A percentile compares a stretch with the other conserved stretches of the same genome.
Evolutionary conservation across 2,329 filamentous ascomycete species (phyloP).

Genomic region (Venturiaceae sp.): DNA sequence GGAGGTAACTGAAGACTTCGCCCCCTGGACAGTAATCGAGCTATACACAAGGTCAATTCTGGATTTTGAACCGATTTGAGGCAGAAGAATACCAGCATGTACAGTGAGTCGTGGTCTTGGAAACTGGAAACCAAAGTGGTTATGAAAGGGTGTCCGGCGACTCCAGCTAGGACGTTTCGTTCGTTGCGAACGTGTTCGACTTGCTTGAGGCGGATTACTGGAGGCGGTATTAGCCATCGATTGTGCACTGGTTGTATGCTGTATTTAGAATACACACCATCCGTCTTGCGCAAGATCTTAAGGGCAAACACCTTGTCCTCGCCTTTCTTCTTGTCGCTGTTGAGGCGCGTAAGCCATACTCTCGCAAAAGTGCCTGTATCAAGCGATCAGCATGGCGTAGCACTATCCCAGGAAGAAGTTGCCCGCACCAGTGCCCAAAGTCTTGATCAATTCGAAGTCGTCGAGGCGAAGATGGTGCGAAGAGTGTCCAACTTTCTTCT

Average conservation of each 20-base stretch:
- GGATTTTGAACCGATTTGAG: constrained; percentile 1
- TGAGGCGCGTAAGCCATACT: constrained; percentile 66
- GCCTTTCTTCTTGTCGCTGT: constrained; percentile 38
- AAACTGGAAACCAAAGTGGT: constrained; percentile 71
- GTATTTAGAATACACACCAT: constrained; percentile 28
- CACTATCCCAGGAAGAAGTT: constrained; percentile 10
- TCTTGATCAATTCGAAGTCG: constrained; percentile 66
- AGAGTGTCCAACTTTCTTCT: constrained; percentile 8
- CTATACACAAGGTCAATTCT: constrained; percentile 21
- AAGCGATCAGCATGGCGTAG: not conserved
- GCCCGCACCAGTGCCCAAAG: constrained; percentile 60
- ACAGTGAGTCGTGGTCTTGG: constrained; percentile 67
- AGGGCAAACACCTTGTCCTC: constrained; percentile 64
- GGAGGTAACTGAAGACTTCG: constrained; percentile 75
- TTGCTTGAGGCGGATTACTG: constrained; percentile 74
- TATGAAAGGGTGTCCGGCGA: constrained; percentile 76
- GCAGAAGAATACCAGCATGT: constrained; percentile 52
- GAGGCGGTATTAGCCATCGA: not conserved
- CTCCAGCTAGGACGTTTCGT: constrained; percentile 65
- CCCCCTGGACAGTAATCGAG: constrained; percentile 77
- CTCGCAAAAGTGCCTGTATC: constrained; percentile 64
- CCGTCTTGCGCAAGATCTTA: constrained; percentile 62
- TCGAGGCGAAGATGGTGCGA: constrained; percentile 22
- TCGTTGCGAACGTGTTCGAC: constrained; percentile 81
- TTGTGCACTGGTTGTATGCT: not conserved